phyloP scores from a whole-genome alignment of 257 asterid species.

The Mitragyna speciosa region DNA sequence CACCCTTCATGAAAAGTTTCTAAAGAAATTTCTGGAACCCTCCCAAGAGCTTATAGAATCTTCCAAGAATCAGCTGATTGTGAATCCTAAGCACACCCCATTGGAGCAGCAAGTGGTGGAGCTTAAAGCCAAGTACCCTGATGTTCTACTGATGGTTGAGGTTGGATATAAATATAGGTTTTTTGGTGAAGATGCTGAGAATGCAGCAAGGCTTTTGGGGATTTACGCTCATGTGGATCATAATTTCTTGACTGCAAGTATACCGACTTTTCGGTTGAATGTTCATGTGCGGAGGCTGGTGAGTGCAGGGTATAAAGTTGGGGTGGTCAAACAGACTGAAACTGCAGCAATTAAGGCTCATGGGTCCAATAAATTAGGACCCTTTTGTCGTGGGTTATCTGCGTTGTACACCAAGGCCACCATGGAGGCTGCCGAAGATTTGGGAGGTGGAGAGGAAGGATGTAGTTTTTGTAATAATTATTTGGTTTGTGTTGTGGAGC shows the following conservation, averaged over 20 bases:
- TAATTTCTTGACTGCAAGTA: constrained; percentile 80
- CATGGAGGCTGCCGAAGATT: constrained; percentile 79
- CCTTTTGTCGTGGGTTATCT: constrained; percentile 79
- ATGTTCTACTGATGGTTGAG: constrained; percentile 83
- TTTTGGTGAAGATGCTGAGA: constrained; percentile 86
- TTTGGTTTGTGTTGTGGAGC: constrained; percentile 81
- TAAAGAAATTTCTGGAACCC: constrained; percentile 72
- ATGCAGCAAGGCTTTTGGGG: constrained; percentile 76
- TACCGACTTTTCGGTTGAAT: constrained; percentile 76
- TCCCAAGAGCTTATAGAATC: constrained; percentile 44
- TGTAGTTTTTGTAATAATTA: constrained; percentile 56
- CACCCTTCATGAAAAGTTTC: constrained; percentile 66
- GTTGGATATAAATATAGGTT: constrained; percentile 85
- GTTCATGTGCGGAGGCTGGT: constrained; percentile 93
- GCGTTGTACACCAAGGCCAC: constrained; percentile 94
- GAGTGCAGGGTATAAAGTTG: constrained; percentile 84
- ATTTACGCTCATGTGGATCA: constrained; percentile 89
- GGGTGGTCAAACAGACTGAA: constrained; percentile 94
- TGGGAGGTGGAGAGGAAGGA: constrained; percentile 73
- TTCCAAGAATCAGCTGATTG: constrained; percentile 25
- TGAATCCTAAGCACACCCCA: constrained; percentile 65
- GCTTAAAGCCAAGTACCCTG: constrained; percentile 69
- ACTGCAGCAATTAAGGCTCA: constrained; percentile 93
- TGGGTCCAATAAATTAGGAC: constrained; percentile 67
- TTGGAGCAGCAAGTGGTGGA: constrained; percentile 78